A percentile compares a stretch with the other conserved stretches of the same genome.
Conservation (phyloP, 2,329 filamentous ascomycete species). For the Venturiaceae sp. region DNA sequence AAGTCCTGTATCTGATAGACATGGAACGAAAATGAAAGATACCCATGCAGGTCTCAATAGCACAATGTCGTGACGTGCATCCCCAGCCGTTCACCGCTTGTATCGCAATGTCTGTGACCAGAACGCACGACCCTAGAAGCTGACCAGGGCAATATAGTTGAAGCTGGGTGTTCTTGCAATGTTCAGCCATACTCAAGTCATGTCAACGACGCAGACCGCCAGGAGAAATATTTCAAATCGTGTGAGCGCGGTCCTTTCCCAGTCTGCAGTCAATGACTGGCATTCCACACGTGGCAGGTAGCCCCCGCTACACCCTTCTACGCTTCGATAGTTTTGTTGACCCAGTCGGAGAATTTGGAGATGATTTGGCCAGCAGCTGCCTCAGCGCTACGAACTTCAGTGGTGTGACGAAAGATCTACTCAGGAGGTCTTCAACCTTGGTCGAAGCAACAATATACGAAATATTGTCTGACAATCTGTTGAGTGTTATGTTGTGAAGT, state of each 20-base stretch:
- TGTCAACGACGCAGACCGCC: neutral
- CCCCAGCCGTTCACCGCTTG: neutral
- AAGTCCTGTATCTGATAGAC: neutral
- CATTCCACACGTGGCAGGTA: neutral
- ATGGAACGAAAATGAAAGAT: neutral
- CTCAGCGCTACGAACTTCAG: neutral
- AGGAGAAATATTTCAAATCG: neutral
- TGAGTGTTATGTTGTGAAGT: neutral
- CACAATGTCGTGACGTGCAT: neutral
- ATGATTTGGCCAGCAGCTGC: too few species aligned
- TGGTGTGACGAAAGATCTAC: neutral
- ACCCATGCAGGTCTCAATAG: neutral
- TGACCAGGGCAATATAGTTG: neutral
- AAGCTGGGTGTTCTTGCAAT: neutral
- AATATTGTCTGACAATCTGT: neutral
- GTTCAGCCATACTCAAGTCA: neutral
- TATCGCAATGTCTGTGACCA: neutral
- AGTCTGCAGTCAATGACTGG: neutral
- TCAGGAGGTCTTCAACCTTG: neutral
- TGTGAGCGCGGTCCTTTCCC: neutral
- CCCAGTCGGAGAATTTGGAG: neutral
- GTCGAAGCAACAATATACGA: neutral
- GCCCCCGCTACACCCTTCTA: neutral
- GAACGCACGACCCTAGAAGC: neutral
- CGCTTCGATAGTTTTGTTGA: neutral